Conservation (phyloP, 1,284 basidiomycete genomes). For the Apiotrichum laibachii region DNA sequence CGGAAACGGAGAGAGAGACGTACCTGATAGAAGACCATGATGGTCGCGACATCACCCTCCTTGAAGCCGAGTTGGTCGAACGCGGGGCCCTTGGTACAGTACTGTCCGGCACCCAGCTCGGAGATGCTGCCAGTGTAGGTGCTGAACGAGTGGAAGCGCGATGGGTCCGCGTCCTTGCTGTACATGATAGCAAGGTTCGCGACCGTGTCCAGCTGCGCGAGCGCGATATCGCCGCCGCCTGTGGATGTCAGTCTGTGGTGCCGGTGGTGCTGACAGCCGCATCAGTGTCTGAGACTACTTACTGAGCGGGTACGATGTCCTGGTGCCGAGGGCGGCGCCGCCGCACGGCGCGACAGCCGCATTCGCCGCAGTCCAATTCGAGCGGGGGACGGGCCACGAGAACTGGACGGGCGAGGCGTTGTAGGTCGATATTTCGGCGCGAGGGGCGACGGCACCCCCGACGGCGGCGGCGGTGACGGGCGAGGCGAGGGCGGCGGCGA, state of each 20-base stretch:
- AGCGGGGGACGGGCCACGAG: constrained; percentile 22
- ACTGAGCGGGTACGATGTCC: constrained; percentile 23
- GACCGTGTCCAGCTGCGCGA: constrained; percentile 19
- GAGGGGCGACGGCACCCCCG: neutral
- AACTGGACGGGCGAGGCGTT: constrained; percentile 21
- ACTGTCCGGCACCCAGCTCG: constrained; percentile 30
- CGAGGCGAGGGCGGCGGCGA: neutral
- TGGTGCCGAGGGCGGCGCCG: constrained; percentile 12
- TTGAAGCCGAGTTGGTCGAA: constrained; percentile 28
- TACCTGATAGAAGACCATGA: constrained; percentile 32
- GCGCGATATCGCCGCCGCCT: constrained; percentile 27
- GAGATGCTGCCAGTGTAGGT: constrained; percentile 28
- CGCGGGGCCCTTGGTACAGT: constrained; percentile 34
- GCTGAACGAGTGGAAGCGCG: constrained; percentile 31
- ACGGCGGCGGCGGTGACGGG: neutral
- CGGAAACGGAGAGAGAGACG: no score
- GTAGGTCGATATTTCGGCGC: constrained; percentile 14
- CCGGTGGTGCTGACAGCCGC: no score
- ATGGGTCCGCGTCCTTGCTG: constrained; percentile 25
- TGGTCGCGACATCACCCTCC: constrained; percentile 31
- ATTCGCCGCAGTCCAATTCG: constrained; percentile 20
- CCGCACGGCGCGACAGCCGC: constrained; percentile 30
- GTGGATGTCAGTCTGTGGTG: neutral
- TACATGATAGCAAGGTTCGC: constrained; percentile 27
- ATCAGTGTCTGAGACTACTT: neutral